Evolutionary conservation across 306 rosid species (phyloP).

Genomic region (Notholithocarpus densiflorus): DNA sequence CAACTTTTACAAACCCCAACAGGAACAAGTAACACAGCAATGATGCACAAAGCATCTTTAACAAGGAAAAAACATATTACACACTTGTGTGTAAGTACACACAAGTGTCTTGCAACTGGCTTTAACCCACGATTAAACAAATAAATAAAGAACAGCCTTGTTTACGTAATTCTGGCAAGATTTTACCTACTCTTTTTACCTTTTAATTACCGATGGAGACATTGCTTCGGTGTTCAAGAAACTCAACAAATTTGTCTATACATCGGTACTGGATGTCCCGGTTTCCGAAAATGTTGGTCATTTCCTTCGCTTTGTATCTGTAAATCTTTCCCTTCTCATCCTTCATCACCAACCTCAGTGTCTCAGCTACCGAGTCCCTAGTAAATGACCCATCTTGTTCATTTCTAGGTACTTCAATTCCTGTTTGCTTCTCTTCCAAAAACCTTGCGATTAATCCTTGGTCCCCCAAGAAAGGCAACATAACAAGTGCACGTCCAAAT

Average conservation of each 20-base stretch:
- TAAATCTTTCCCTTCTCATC: slow-evolving; percentile 29
- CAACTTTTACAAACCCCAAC: no score
- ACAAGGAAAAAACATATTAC: no score
- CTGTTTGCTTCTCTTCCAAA: slow-evolving; percentile 29
- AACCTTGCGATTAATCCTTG: slow-evolving; percentile 29
- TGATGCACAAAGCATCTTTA: no score
- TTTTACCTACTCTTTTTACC: no score
- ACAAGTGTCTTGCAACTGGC: no score
- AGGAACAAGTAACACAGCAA: no score
- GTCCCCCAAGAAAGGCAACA: slow-evolving; percentile 21
- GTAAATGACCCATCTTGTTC: slow-evolving; percentile 31
- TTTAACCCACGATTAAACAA: no score
- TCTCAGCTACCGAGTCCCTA: slow-evolving; percentile 15
- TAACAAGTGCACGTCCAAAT: neutral
- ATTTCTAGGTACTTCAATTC: slow-evolving; percentile 26
- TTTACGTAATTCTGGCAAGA: no score
- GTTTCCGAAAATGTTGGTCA: slow-evolving; percentile 8
- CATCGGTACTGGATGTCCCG: slow-evolving; percentile 7
- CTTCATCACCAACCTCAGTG: slow-evolving; percentile 25
- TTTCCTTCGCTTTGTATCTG: slow-evolving; percentile 26
- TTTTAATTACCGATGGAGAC: no score
- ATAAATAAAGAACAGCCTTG: no score
- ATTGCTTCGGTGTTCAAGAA: neutral
- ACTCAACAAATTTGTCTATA: slow-evolving; percentile 29
- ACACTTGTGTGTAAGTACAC: no score